Evolutionary conservation across 441 rosid species (phyloP).

Genomic region (Pelargonium fulgidum): DNA sequence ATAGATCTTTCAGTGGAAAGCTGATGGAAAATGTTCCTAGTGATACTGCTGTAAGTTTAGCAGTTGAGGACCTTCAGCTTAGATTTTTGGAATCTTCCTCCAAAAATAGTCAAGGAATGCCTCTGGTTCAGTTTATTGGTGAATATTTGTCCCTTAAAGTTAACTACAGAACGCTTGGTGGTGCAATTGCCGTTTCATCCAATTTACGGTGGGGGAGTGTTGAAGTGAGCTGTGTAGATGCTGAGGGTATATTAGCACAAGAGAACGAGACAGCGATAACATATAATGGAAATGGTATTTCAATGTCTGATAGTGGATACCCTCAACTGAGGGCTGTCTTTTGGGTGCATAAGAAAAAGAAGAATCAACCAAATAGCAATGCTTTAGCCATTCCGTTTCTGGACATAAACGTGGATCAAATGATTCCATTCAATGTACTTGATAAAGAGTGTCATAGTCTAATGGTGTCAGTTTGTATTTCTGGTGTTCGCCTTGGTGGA

Average conservation of each 20-base stretch:
- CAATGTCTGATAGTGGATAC: constrained; percentile 34
- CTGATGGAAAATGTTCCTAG: constrained; percentile 89
- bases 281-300: constrained; percentile 34
- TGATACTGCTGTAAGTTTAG: constrained; percentile 84
- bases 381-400: constrained; percentile 49
- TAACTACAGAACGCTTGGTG: constrained; percentile 91
- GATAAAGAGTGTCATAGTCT: constrained; percentile 86
- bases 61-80: constrained; percentile 61
- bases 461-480: constrained; percentile 63
- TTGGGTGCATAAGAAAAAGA: constrained; percentile 67
- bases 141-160: constrained; percentile 72
- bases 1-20: constrained; percentile 39
- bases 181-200: constrained; percentile 90
- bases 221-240: constrained; percentile 79
- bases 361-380: constrained; percentile 37
- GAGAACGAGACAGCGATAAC: constrained; percentile 27
- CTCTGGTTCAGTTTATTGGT: constrained; percentile 84
- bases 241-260: constrained; percentile 38
- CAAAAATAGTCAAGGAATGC: constrained; percentile 50
- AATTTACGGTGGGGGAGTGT: constrained; percentile 64
- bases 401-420: constrained; percentile 62
- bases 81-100: constrained; percentile 76
- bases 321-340: constrained; percentile 72
- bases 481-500: constrained; percentile 84
- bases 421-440: constrained; percentile 74